phyloP scores from a whole-genome alignment of 768 basidiomycete genomes.

The Termitomyces sp. region DNA sequence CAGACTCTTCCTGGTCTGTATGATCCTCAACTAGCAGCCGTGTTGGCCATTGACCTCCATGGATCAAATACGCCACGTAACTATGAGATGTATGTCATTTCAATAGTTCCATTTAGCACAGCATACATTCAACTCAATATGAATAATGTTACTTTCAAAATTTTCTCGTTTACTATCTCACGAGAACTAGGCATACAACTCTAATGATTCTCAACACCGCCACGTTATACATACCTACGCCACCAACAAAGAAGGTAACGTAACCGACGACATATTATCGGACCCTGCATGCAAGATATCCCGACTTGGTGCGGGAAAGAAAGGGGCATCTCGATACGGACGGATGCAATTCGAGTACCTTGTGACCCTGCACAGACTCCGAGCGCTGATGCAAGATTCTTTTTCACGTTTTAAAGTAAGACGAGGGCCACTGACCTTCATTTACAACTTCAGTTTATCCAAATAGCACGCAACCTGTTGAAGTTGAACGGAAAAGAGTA shows the following conservation, averaged over 20 bases:
- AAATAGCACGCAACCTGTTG: not conserved
- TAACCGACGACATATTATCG: not conserved
- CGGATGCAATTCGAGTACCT: not conserved
- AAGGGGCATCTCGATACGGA: not conserved
- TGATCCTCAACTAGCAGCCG: not conserved
- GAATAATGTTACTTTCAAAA: not conserved
- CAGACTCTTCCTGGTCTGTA: no score
- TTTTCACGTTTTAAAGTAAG: not conserved
- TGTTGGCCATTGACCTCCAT: not conserved
- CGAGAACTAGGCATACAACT: not conserved
- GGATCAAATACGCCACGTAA: not conserved
- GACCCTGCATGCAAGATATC: slow-evolving; percentile 1
- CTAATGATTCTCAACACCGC: not conserved
- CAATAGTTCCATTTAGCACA: not conserved
- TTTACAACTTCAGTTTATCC: not conserved
- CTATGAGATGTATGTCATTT: not conserved
- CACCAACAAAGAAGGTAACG: not conserved
- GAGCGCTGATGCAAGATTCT: not conserved
- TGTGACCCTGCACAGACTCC: not conserved
- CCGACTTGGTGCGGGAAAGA: not conserved
- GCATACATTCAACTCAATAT: not conserved
- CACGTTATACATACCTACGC: slow-evolving; percentile 1
- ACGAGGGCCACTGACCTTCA: not conserved
- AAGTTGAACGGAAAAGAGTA: not conserved
- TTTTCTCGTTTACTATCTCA: not conserved